Evolutionary conservation across 495 filamentous ascomycete genomes (phyloP).

Genomic region (Xylaria castorea): DNA sequence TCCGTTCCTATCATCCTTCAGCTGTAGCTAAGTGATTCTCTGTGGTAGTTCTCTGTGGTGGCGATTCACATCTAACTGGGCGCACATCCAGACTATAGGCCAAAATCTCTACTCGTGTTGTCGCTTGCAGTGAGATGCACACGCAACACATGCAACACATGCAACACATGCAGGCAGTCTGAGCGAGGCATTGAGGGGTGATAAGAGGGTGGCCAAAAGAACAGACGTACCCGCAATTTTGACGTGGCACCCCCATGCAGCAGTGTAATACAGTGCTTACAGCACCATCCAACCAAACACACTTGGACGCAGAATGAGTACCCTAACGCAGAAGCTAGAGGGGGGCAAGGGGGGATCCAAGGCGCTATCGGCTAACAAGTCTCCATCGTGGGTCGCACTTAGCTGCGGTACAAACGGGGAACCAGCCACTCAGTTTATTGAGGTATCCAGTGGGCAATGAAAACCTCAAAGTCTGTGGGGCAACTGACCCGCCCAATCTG

Average conservation of each 20-base stretch:
- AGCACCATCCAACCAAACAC: background rate
- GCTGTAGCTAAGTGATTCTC: background rate
- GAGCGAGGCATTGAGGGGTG: background rate
- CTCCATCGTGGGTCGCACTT: background rate
- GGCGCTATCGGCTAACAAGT: background rate
- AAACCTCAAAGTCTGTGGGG: constrained; percentile 9
- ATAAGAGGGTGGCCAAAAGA: constrained; percentile 5
- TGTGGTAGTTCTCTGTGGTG: background rate
- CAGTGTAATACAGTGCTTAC: background rate
- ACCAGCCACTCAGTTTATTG: constrained; percentile 19
- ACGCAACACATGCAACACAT: no score
- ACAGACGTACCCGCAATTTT: constrained; percentile 14
- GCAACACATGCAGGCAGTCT: background rate
- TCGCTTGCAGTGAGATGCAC: background rate
- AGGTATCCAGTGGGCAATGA: background rate
- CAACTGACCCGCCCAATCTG: background rate
- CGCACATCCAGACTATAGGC: background rate
- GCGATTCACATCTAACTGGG: constrained; percentile 1
- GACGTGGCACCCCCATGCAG: constrained; percentile 23
- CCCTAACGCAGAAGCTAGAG: background rate
- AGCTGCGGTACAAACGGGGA: background rate
- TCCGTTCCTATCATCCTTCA: background rate
- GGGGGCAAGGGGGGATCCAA: background rate
- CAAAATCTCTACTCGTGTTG: background rate
- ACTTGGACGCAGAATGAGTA: background rate